Evolutionary conservation across 257 asterid species (phyloP), one percentile per base, ranked within the genome.

Genomic region (Scutellaria galericulata): DNA sequence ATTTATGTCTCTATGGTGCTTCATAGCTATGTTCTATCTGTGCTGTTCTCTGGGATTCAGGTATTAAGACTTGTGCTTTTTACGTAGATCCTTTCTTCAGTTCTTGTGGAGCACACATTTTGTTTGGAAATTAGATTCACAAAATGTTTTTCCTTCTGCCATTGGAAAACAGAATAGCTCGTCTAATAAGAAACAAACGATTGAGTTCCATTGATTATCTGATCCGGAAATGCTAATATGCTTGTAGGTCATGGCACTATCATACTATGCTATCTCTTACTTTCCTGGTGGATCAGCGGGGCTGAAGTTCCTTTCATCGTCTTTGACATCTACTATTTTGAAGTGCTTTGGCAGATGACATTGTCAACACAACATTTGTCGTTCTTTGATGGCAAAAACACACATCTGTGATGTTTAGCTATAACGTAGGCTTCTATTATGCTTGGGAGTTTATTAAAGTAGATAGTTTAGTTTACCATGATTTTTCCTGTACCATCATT

Each of bases 221-320:
- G 68, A 72, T 51, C 44, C 22, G 6, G 58, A 68, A 66, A 50
- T 56, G 58, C 50, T 72, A 56, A 37, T 71, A 42, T 71, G 50
- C 1, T 73, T 77, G 80, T 77, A 93, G 98, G 90, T 93, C 68
- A 73, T 93, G 84, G 93, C 97, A 40, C 85, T 93, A 54, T 86
- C 89, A 72, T 90, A 93, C 85, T 93, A 93, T 54, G 89, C 93
- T 8, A 81, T 93, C 59, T 93, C 98, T 39, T 93, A 93, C 85
- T 93, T 93, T 73, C 98, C 98, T 6, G 98, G 98, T 65, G 98
- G 98, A 76, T 89, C 96, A 54, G 62, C 96, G 41, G 98, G 98
- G 77, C 78, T 93, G 80, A 93, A 89, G 86, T 93, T 93, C 78
- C 67, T 93, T 57, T 75, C 93, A 18, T 89, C 98, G 10, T 93